Base-by-base conservation (phyloP, 2,329 filamentous ascomycete species). In the Aspergillus jensenii region DNA sequence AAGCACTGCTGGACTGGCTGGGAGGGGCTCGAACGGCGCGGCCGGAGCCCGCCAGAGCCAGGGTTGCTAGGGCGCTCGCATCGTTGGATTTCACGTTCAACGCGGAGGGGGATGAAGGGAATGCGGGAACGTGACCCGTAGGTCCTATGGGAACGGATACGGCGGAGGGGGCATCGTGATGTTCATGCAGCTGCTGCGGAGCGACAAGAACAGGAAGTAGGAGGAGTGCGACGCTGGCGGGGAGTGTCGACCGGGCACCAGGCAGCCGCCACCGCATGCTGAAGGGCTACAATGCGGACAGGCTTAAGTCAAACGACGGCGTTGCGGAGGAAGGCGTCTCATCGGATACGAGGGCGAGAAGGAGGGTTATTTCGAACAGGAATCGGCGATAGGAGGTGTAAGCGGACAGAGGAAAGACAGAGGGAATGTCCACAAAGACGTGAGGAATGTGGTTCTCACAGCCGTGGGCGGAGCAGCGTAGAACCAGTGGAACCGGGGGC, bases 51-150 rank as follows among this genome's bases (percentile, higher is more conserved):
- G 89, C 93, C 90, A 91, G 92, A 96, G 93, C 93, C 84, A 93
- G 89, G 90, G 92, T 95, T 86, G 90, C 89, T 84, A 95, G 84
- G 90, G 92, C 92, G 92, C 91, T 92, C 91, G 87, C 90, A 89
- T 95, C 82, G 72, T 79, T 75, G 67, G 75, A 71, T 66, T 73
- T 75, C 67, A 75, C 71, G 63, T 73, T 67, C 63, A 66, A 65
- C 40, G 65, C 52, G 56, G 64, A 58, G 48, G 59, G 61, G 23
- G 64, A 62, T 55, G 67, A 63, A 55, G 67, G 55, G 49, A 61
- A 57, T 51, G 62, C 66, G 51, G 59, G 44, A 39, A 59, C 45
- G 25, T 63, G 62, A 47, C 62, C 69, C 44, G 66, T 62, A 44
- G 65, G 62, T 50, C 58, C 65, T 53, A 67, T 37, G 7, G 67